A percentile compares a stretch with the other conserved stretches of the same genome.
phyloP scores from a whole-genome alignment of 2,329 filamentous ascomycete species.

The Keithomyces neogunnii region DNA sequence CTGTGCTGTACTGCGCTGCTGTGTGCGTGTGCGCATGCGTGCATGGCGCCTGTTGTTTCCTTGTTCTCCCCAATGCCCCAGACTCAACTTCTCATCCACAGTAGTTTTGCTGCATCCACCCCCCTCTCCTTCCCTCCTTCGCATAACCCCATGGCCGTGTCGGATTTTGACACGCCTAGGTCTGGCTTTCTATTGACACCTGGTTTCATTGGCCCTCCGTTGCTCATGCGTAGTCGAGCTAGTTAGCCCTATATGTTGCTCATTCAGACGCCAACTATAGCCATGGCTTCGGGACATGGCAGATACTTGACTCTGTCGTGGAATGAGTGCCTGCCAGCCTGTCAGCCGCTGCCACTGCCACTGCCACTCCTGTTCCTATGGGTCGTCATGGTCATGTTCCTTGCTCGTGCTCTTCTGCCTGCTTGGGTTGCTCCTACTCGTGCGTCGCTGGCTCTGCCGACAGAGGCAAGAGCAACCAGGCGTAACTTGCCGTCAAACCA shows the following conservation, averaged over 20 bases:
- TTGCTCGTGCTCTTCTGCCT: neutral
- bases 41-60: too few species aligned
- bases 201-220: neutral
- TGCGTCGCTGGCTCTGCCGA: neutral
- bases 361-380: too few species aligned
- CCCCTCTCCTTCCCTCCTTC: too few species aligned
- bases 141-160: neutral
- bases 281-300: constrained; percentile 2
- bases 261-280: constrained; percentile 1
- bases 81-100: too few species aligned
- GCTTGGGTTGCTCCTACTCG: neutral
- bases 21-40: too few species aligned
- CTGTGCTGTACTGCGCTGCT: too few species aligned
- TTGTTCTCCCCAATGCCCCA: too few species aligned
- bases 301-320: neutral
- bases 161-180: neutral
- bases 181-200: neutral
- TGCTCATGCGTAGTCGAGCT: constrained; percentile 6
- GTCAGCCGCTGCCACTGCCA: too few species aligned
- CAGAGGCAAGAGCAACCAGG: neutral
- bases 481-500: neutral
- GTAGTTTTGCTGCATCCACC: too few species aligned
- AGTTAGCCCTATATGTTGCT: constrained; percentile 9
- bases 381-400: neutral
- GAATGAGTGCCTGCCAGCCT: too few species aligned